Evolutionary conservation across 345 rosid genomes (phyloP).

Genomic region (Aquilaria yunnanensis): DNA sequence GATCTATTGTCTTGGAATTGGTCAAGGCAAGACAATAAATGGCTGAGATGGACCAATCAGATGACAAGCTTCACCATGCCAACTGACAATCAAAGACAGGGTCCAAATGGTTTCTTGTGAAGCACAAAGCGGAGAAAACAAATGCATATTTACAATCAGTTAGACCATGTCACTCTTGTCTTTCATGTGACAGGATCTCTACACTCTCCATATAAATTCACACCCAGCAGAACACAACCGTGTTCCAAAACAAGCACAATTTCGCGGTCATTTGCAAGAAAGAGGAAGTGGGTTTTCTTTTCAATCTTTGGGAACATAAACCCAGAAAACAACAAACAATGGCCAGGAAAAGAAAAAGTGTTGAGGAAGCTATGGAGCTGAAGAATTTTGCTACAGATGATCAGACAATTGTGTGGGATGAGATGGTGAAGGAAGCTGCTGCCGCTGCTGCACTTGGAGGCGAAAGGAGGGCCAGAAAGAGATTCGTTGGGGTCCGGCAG

Average conservation of each 20-base stretch:
- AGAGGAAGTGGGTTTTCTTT: slow-evolving; percentile 1
- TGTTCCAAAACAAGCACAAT: neutral
- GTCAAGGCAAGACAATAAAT: slow-evolving; percentile 19
- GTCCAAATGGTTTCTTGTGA: slow-evolving; percentile 23
- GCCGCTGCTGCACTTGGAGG: slow-evolving; percentile 32
- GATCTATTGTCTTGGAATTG: slow-evolving; percentile 9
- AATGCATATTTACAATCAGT: slow-evolving; percentile 23
- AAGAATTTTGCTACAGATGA: slow-evolving; percentile 10
- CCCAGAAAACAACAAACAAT: slow-evolving; percentile 11
- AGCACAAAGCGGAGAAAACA: slow-evolving; percentile 25
- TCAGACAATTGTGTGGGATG: slow-evolving; percentile 36
- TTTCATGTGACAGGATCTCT: slow-evolving; percentile 28
- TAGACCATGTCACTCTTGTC: slow-evolving; percentile 24
- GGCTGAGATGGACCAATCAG: neutral
- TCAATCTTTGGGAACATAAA: no score
- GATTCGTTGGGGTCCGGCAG: slow-evolving; percentile 47
- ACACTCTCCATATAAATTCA: slow-evolving; percentile 19
- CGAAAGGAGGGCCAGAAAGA: slow-evolving; percentile 32
- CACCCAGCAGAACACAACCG: slow-evolving; percentile 10
- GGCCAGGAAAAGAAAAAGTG: slow-evolving; percentile 45
- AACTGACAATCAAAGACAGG: neutral
- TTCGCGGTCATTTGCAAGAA: neutral
- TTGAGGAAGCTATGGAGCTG: slow-evolving; percentile 21
- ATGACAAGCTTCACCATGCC: neutral
- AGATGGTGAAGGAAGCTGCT: slow-evolving; percentile 42